A percentile compares a stretch with the other conserved stretches of the same genome.
These are phyloP conservation scores for Talaromyces sp. DNA, from an alignment of 2,329 filamentous ascomycete species.

Conservation along the genomic window DNA sequence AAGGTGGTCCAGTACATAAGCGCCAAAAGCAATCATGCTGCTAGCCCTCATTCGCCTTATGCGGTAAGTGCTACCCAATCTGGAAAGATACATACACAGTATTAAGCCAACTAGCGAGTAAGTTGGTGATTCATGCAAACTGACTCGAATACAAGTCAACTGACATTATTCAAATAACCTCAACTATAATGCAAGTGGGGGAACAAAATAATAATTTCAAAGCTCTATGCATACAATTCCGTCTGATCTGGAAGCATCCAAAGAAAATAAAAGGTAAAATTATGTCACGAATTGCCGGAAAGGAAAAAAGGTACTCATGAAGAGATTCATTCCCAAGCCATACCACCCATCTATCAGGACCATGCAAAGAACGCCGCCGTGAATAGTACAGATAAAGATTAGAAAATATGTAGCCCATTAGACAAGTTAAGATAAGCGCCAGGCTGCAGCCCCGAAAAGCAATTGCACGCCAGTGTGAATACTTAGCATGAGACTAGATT, in stretches of 20 bases:
- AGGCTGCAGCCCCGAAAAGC: conserved; percentile 3
- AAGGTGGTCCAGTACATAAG: neutral
- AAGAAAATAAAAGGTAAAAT: neutral
- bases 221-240: conserved; percentile 1
- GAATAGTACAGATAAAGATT: neutral
- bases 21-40: neutral
- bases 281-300: neutral
- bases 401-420: neutral
- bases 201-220: neutral
- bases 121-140: neutral
- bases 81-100: neutral
- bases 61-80: neutral
- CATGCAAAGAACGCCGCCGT: conserved; percentile 11
- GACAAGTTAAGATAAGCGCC: conserved; percentile 2
- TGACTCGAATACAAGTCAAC: neutral
- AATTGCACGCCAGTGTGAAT: conserved; percentile 1
- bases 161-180: neutral
- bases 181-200: neutral
- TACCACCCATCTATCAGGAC: conserved; percentile 4
- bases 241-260: neutral
- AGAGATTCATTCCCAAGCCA: neutral
- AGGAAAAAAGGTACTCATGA: neutral
- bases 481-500: conserved; percentile 66
- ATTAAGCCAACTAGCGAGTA: neutral
- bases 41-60: neutral